Evolutionary conservation across 2,329 filamentous ascomycete genomes (phyloP).

Genomic region (Ceratocystis huliohia): DNA sequence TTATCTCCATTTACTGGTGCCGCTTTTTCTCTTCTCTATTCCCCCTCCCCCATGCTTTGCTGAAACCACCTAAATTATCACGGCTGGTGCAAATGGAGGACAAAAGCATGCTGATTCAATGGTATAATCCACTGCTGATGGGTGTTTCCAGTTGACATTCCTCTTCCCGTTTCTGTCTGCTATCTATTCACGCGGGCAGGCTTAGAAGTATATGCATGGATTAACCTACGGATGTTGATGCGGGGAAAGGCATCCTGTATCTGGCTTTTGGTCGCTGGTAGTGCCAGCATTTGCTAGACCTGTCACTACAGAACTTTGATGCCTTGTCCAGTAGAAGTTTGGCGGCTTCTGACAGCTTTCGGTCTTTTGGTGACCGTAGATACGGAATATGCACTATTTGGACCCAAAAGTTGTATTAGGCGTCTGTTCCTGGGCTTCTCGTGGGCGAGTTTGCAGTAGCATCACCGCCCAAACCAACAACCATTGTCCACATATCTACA

Average conservation of each 20-base stretch:
- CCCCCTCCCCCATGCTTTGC: neutral
- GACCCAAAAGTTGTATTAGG: neutral
- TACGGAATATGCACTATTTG: neutral
- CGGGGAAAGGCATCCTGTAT: constrained; percentile 2
- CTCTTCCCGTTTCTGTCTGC: neutral
- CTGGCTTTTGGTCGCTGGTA: neutral
- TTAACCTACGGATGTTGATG: neutral
- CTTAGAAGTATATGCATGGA: neutral
- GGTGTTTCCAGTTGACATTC: neutral
- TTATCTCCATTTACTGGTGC: neutral
- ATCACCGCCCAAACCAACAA: neutral
- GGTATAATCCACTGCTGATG: neutral
- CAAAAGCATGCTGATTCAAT: constrained; percentile 6
- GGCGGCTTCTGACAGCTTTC: neutral
- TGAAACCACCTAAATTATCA: neutral
- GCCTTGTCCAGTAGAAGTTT: neutral
- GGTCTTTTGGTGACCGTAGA: neutral
- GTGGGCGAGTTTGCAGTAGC: neutral
- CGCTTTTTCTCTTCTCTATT: neutral
- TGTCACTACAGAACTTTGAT: neutral
- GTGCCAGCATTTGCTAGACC: neutral
- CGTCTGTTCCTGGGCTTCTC: neutral
- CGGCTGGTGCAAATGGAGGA: neutral
- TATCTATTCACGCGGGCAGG: neutral
- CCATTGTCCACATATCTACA: neutral